A percentile compares a stretch with the other conserved stretches of the same genome.
These are phyloP conservation scores for Epicoccum sorghinum DNA, from an alignment of 2,329 filamentous ascomycete genomes.

Conservation along the genomic window DNA sequence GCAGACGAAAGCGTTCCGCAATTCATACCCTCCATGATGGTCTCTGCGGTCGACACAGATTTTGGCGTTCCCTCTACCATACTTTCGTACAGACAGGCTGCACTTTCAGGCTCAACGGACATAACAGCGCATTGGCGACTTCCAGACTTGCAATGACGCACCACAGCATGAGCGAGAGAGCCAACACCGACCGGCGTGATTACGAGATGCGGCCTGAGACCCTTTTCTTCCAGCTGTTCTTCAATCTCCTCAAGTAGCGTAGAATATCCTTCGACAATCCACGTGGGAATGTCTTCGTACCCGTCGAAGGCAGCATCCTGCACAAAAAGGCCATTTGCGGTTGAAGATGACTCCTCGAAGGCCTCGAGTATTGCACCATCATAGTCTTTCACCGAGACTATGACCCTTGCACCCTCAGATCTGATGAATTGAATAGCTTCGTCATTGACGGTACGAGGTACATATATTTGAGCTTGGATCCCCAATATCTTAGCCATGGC, in stretches of 20 bases:
- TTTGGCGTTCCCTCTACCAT: slow-evolving; percentile 57
- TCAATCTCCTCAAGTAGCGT: slow-evolving; percentile 75
- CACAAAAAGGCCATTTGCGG: slow-evolving; percentile 60
- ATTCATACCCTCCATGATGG: slow-evolving; percentile 77
- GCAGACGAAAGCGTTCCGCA: slow-evolving; percentile 71
- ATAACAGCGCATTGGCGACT: slow-evolving; percentile 55
- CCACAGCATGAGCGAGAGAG: slow-evolving; percentile 72
- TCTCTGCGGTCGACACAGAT: slow-evolving; percentile 62
- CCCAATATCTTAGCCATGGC: slow-evolving; percentile 68
- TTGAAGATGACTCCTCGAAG: slow-evolving; percentile 48
- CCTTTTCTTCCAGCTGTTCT: slow-evolving; percentile 58
- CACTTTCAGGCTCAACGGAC: slow-evolving; percentile 72
- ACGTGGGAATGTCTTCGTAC: slow-evolving; percentile 71
- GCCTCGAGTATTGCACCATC: slow-evolving; percentile 65
- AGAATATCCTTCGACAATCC: slow-evolving; percentile 78
- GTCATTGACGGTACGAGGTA: slow-evolving; percentile 64
- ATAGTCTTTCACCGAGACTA: slow-evolving; percentile 64
- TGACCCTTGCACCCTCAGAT: slow-evolving; percentile 67
- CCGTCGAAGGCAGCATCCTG: slow-evolving; percentile 72
- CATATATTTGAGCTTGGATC: slow-evolving; percentile 64
- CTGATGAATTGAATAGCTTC: slow-evolving; percentile 62
- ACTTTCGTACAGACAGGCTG: slow-evolving; percentile 62
- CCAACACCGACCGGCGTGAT: slow-evolving; percentile 75
- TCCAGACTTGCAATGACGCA: slow-evolving; percentile 65
- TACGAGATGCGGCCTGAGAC: slow-evolving; percentile 52